Percentiles rank a stretch among this genome's conserved stretches.
phyloP scores from a whole-genome alignment of 192 early-diverging fungal genomes.

The Rhizoclosmatium globosum region DNA sequence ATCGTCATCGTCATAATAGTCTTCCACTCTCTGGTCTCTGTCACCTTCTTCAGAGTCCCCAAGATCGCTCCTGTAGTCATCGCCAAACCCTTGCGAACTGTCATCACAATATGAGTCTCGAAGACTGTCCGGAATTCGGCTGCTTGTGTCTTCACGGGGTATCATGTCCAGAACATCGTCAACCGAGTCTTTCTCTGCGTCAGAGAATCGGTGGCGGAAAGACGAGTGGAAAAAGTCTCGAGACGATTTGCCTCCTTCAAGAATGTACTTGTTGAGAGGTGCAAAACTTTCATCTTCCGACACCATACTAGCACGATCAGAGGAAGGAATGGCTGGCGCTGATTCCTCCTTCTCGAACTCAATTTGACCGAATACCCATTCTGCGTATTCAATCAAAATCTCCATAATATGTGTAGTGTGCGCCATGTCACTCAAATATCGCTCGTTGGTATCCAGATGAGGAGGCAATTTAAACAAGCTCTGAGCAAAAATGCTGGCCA shows the following conservation, averaged over 20 bases:
- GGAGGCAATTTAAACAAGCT: conserved; percentile 66
- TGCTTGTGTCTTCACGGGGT: conserved; percentile 23
- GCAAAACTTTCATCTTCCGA: conserved; percentile 26
- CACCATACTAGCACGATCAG: conserved; percentile 12
- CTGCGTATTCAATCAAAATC: conserved; percentile 58
- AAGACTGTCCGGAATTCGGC: conserved; percentile 17
- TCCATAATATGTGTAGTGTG: conserved; percentile 51
- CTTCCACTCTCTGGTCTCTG: background rate
- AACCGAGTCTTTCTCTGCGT: conserved; percentile 29
- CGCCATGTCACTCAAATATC: conserved; percentile 53
- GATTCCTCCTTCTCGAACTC: conserved; percentile 61
- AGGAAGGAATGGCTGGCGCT: background rate
- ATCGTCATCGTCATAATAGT: background rate
- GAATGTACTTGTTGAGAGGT: background rate
- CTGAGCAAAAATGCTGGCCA: conserved; percentile 94
- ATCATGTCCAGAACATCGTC: conserved; percentile 27
- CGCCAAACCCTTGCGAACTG: background rate
- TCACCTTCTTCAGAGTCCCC: background rate
- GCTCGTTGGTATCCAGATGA: conserved; percentile 39
- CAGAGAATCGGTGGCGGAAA: background rate
- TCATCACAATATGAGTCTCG: conserved; percentile 14
- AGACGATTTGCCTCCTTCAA: background rate
- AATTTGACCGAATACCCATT: conserved; percentile 68
- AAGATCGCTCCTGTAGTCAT: background rate
- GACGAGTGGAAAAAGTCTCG: conserved; percentile 12